A percentile compares a stretch with the other conserved stretches of the same genome.
phyloP scores from a whole-genome alignment of 306 rosid genomes.

The Trifolium dubium region DNA sequence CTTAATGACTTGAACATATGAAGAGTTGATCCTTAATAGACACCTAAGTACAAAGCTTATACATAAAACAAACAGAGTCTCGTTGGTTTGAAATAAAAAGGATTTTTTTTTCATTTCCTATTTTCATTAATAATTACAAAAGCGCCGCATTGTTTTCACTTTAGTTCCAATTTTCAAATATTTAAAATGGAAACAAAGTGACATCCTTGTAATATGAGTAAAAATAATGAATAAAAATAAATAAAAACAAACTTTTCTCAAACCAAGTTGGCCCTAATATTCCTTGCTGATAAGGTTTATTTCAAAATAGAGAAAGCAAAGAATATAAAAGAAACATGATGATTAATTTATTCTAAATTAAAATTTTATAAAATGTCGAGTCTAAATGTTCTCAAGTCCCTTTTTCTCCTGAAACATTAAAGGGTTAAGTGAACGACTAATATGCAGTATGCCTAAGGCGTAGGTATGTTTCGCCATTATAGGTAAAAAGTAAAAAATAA shows the following conservation, averaged over 20 bases:
- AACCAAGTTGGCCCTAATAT: too few relatives aligned
- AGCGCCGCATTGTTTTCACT: too few relatives aligned
- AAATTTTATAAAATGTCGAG: neutral
- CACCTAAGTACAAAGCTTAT: neutral
- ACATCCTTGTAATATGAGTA: neutral
- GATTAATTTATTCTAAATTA: too few relatives aligned
- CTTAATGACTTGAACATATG: neutral
- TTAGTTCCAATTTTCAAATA: too few relatives aligned
- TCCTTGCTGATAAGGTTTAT: too few relatives aligned
- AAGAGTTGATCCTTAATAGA: neutral
- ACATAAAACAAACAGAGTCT: neutral
- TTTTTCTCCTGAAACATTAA: slow-evolving; percentile 18
- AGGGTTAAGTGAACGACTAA: neutral
- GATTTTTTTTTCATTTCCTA: neutral
- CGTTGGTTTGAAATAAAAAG: neutral
- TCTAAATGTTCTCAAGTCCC: slow-evolving; percentile 2
- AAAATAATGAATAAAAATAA: neutral
- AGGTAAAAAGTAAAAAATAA: slow-evolving; percentile 11
- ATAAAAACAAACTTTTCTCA: too few relatives aligned
- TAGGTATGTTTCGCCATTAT: slow-evolving; percentile 17
- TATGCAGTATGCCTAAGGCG: slow-evolving; percentile 13
- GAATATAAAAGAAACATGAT: too few relatives aligned
- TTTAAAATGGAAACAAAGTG: too few relatives aligned
- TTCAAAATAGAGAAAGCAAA: too few relatives aligned
- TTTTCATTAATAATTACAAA: neutral